A percentile compares a stretch with the other conserved stretches of the same genome.
phyloP scores from a whole-genome alignment of 306 rosid genomes.

The Begonia masoniana region DNA sequence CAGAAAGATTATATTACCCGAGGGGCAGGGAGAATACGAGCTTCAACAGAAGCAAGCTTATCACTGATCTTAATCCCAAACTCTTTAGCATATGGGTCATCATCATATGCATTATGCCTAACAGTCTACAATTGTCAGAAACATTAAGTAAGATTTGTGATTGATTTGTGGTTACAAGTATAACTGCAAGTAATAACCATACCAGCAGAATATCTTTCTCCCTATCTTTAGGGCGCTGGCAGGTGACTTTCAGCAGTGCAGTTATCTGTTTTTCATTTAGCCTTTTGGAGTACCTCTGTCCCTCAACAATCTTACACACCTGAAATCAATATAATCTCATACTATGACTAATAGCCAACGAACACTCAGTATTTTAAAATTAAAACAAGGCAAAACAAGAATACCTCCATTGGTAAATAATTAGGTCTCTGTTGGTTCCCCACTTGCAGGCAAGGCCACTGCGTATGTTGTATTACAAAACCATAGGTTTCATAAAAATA shows the following conservation, averaged over 20 bases:
- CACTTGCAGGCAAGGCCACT: constrained; percentile 94
- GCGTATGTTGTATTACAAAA: constrained; percentile 63
- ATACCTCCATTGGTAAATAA: constrained; percentile 93
- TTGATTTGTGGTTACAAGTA: too few species aligned
- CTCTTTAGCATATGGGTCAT: constrained; percentile 82
- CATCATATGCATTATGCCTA: constrained; percentile 64
- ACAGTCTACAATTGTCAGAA: constrained; percentile 39
- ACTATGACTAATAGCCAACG: background rate
- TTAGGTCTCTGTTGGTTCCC: constrained; percentile 81
- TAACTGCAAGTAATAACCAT: background rate
- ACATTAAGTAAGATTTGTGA: too few species aligned
- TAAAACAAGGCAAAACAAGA: background rate
- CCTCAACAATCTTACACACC: constrained; percentile 96
- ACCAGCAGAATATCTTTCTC: constrained; percentile 84
- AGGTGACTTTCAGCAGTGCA: constrained; percentile 74
- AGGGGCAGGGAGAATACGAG: constrained; percentile 90
- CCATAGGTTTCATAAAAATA: constrained; percentile 75
- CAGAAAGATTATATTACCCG: constrained; percentile 36
- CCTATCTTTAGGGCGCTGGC: constrained; percentile 90
- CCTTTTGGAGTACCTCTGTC: constrained; percentile 82
- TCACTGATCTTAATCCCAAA: constrained; percentile 80
- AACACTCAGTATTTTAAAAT: background rate
- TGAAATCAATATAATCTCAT: constrained; percentile 11
- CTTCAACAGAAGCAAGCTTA: constrained; percentile 86
- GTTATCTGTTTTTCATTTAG: constrained; percentile 82